Conservation (phyloP, 148 eudicot genomes). For the Hydrangea macrophylla region DNA sequence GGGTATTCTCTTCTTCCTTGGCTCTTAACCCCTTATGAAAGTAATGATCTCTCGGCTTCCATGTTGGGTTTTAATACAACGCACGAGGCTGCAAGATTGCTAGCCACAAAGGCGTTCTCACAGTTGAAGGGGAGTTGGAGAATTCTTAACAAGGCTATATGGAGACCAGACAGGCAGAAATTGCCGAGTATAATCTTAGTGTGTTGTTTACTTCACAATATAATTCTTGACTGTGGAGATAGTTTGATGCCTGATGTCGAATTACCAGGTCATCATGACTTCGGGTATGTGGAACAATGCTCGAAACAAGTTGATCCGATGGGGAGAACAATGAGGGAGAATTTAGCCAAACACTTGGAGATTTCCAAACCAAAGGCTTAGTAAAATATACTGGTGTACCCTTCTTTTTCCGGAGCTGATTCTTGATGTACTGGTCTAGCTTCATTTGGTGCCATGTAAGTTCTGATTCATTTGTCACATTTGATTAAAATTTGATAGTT, state of each 20-base stretch:
- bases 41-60: constrained; percentile 18
- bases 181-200: constrained; percentile 86
- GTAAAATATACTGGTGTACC: constrained; percentile 3
- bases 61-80: constrained; percentile 31
- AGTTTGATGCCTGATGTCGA: constrained; percentile 47
- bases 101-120: constrained; percentile 67
- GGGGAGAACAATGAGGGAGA: constrained; percentile 60
- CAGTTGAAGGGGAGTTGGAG: constrained; percentile 87
- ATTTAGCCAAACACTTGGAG: constrained; percentile 55
- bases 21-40: constrained; percentile 68
- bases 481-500: no score
- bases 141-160: constrained; percentile 94
- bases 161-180: constrained; percentile 96
- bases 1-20: constrained; percentile 89
- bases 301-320: constrained; percentile 50
- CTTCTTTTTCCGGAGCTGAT: not conserved
- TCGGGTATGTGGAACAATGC: constrained; percentile 46
- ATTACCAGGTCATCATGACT: constrained; percentile 65
- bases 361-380: constrained; percentile 24
- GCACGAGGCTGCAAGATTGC: constrained; percentile 65
- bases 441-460: not conserved
- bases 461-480: not conserved
- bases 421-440: not conserved
- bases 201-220: constrained; percentile 94
- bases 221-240: constrained; percentile 76